phyloP scores from a whole-genome alignment of 495 filamentous ascomycete genomes.

The Xylaria telfairii region DNA sequence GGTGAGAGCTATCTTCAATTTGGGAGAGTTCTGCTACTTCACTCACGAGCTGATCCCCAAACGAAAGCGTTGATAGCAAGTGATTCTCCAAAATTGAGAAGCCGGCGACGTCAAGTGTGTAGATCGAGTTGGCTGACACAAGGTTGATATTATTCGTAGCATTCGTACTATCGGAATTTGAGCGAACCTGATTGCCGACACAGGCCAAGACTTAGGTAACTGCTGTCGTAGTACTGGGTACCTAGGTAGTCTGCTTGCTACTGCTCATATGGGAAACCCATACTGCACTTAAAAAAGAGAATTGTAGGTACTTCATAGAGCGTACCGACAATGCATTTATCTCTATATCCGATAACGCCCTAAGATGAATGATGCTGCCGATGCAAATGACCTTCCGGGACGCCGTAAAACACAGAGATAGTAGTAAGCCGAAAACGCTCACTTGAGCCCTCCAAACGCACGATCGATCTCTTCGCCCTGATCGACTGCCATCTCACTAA shows the following conservation, averaged over 20 bases:
- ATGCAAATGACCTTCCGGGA: constrained; percentile 14
- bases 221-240: too few relatives aligned
- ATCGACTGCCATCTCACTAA: constrained; percentile 56
- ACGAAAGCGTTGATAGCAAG: neutral
- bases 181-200: neutral
- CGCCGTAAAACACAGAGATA: neutral
- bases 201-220: too few relatives aligned
- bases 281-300: neutral
- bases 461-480: constrained; percentile 85
- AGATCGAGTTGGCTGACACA: neutral
- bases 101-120: neutral
- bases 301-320: neutral
- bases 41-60: neutral
- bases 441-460: constrained; percentile 77
- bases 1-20: neutral
- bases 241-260: neutral
- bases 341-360: neutral
- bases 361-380: neutral
- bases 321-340: neutral
- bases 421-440: neutral
- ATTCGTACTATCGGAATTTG: neutral
- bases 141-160: neutral
- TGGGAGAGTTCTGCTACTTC: neutral
- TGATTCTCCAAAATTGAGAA: neutral
- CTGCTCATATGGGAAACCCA: neutral